Percentiles rank a stretch among this genome's conserved stretches.
Conservation (phyloP, 148 eudicot genomes). For the Nyssa sinensis region DNA sequence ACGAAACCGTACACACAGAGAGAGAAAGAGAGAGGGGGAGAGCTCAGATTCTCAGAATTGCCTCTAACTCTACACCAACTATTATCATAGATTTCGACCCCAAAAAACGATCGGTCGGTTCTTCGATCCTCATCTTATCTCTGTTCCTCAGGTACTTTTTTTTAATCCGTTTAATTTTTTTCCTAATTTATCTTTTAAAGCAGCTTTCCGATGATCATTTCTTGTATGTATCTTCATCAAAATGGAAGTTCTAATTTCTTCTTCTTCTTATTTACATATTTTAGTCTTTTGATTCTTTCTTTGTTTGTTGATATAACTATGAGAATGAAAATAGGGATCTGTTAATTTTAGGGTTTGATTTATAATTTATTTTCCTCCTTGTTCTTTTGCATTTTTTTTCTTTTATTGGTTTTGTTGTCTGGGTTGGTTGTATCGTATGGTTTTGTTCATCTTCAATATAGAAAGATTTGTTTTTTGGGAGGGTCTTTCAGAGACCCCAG, state of each 20-base stretch:
- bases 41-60: background rate
- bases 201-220: background rate
- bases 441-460: background rate
- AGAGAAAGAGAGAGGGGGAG: background rate
- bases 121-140: background rate
- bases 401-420: background rate
- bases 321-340: slow-evolving; percentile 17
- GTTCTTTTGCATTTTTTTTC: background rate
- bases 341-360: background rate
- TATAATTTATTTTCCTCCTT: too few species aligned
- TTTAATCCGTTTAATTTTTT: background rate
- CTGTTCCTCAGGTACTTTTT: slow-evolving; percentile 1
- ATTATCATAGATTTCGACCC: background rate
- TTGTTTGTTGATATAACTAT: background rate
- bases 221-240: too few species aligned
- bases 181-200: too few species aligned
- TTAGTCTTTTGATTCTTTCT: background rate
- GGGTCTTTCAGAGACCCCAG: background rate
- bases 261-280: too few species aligned
- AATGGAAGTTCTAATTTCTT: background rate
- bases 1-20: background rate
- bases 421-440: background rate
- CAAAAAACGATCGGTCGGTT: slow-evolving; percentile 9
- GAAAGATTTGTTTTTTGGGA: background rate
- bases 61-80: background rate